These are phyloP conservation scores for Lachancea thermotolerans DNA, from an alignment of 805 yeast genomes.

Conservation along the genomic window DNA sequence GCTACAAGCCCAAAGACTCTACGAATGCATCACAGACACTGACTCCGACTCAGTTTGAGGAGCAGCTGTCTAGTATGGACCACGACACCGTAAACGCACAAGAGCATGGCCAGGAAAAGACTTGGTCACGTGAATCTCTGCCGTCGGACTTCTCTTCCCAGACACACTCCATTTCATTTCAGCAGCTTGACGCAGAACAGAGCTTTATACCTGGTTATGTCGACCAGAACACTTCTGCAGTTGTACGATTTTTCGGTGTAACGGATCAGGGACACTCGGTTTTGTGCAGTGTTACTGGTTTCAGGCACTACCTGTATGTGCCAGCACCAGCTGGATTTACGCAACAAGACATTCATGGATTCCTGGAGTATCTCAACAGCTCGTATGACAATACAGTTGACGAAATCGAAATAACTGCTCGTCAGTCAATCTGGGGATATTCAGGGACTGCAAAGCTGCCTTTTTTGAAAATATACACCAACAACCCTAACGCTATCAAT, in stretches of 20 bases:
- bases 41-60: slow-evolving; percentile 19
- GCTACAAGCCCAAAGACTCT: slow-evolving; percentile 18
- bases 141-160: slow-evolving; percentile 44
- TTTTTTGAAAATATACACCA: slow-evolving; percentile 66
- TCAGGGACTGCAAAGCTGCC: slow-evolving; percentile 72
- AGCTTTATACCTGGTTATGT: slow-evolving; percentile 42
- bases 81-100: slow-evolving; percentile 24
- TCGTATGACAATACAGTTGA: slow-evolving; percentile 50
- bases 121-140: slow-evolving; percentile 54
- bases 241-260: slow-evolving; percentile 86
- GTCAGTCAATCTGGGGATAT: slow-evolving; percentile 92
- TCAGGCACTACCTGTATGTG: slow-evolving; percentile 82
- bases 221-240: slow-evolving; percentile 37
- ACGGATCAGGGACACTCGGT: slow-evolving; percentile 84
- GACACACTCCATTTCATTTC: slow-evolving; percentile 58
- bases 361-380: slow-evolving; percentile 41
- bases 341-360: slow-evolving; percentile 43
- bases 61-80: slow-evolving; percentile 28
- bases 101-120: slow-evolving; percentile 26
- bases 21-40: slow-evolving; percentile 4
- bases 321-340: slow-evolving; percentile 81
- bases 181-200: slow-evolving; percentile 94
- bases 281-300: slow-evolving; percentile 83
- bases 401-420: slow-evolving; percentile 55
- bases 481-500: slow-evolving; percentile 59